Evolutionary conservation across 352 stramenopile genomes (phyloP).

Genomic region (Blastocystis sp.): DNA sequence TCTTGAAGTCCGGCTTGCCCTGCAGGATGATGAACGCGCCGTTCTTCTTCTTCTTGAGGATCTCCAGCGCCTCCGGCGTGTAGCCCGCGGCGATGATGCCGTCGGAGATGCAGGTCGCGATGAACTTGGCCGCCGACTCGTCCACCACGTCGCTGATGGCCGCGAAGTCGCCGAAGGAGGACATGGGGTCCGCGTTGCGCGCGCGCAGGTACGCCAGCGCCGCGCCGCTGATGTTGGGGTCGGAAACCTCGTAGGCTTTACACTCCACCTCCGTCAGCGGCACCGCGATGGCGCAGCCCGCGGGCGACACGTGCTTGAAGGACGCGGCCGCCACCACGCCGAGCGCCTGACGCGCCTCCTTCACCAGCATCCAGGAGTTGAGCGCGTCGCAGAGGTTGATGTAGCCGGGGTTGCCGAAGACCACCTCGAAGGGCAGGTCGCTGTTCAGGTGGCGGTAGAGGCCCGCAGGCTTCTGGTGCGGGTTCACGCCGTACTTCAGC

Average conservation of each 20-base stretch:
- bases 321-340: slow-evolving; percentile 80
- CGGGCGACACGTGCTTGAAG: slow-evolving; percentile 97
- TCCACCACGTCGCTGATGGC: slow-evolving; percentile 93
- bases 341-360: slow-evolving; percentile 83
- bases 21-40: slow-evolving; percentile 97
- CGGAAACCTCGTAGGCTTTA: slow-evolving; percentile 80
- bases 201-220: slow-evolving; percentile 93
- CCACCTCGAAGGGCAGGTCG: slow-evolving; percentile 68
- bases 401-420: slow-evolving; percentile 85
- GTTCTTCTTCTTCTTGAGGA: slow-evolving; percentile 94
- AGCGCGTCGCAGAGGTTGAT: slow-evolving; percentile 96
- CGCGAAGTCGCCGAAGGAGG: slow-evolving; percentile 96
- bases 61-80: slow-evolving; percentile 86
- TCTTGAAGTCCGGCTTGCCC: slow-evolving; percentile 78
- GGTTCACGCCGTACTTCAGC: slow-evolving; percentile 93
- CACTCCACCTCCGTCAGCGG: slow-evolving; percentile 82
- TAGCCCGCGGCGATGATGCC: slow-evolving; percentile 96
- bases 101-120: slow-evolving; percentile 96
- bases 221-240: slow-evolving; percentile 78
- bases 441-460: slow-evolving; percentile 64
- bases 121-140: slow-evolving; percentile 87
- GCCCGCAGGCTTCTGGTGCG: slow-evolving; percentile 87
- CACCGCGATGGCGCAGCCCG: slow-evolving; percentile 84
- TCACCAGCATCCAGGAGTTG: slow-evolving; percentile 96
- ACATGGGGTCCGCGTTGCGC: slow-evolving; percentile 94